Conservation (phyloP, 1,139 yeast species). For the Kurtzmaniella quercitrusa region DNA sequence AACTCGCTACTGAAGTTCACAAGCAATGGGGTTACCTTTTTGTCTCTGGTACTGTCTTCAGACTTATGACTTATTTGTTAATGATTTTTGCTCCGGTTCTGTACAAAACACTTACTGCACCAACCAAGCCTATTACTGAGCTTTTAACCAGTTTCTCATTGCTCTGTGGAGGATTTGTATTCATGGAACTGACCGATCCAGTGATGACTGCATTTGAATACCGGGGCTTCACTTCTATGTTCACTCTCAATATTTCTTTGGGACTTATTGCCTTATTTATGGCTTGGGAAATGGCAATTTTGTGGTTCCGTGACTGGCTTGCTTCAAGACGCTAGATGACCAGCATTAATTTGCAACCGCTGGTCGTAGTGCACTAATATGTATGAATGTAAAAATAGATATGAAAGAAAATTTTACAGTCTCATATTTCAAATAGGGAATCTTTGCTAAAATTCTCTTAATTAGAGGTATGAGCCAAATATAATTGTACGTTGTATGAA, state of each 20-base stretch:
- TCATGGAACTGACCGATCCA: slow-evolving; percentile 89
- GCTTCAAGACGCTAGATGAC: slow-evolving; percentile 11
- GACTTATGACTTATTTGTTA: slow-evolving; percentile 64
- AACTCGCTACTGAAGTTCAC: slow-evolving; percentile 73
- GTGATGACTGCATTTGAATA: slow-evolving; percentile 79
- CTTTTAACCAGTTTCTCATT: slow-evolving; percentile 72
- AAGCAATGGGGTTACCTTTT: slow-evolving; percentile 88
- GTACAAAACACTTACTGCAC: slow-evolving; percentile 34
- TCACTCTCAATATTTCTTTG: slow-evolving; percentile 78
- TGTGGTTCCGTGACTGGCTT: slow-evolving; percentile 60
- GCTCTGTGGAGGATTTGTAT: slow-evolving; percentile 83
- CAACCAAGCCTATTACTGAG: slow-evolving; percentile 73
- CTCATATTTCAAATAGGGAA: too few relatives aligned
- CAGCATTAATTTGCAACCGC: not conserved
- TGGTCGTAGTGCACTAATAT: not conserved
- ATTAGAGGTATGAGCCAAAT: too few relatives aligned
- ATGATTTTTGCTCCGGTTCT: slow-evolving; percentile 49
- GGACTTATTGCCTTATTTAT: slow-evolving; percentile 77
- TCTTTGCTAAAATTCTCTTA: too few relatives aligned
- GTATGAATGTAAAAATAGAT: not conserved
- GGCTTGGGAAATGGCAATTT: slow-evolving; percentile 82
- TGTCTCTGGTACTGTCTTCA: slow-evolving; percentile 71
- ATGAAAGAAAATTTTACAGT: too few relatives aligned
- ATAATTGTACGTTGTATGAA: too few relatives aligned
- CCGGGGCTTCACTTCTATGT: slow-evolving; percentile 85